Base-by-base conservation (phyloP, 768 basidiomycete species). In the Asterophora lycoperdoides region DNA sequence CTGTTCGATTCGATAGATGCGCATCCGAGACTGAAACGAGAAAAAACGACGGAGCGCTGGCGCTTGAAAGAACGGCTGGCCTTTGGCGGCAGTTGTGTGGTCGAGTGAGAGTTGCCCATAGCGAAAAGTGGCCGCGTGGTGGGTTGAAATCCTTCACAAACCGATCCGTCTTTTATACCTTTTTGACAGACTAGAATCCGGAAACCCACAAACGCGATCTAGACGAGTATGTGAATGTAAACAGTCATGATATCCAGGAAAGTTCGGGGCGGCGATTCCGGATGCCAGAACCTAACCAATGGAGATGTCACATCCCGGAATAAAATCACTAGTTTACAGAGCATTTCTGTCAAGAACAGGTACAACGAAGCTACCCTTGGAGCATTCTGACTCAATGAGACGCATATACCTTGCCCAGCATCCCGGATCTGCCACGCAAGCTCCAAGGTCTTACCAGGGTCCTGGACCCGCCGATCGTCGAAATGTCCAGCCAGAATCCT, bases 21-120 rank as follows among this genome's bases (percentile, higher is more conserved):
- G 39, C 71, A 75, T 41, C 69, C 69, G 9, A 78, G 49, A 53
- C 61, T 69, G 49, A 76, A 45, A 11, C 66, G 71, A 44, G 76
- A 65, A 35, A 72, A 63, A 33, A 68, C 46, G 20, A 60, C 56
- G 14, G 70, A 71, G 56, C 66, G 68, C 55, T 68, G 66, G 37
- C 61, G 63, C 37, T 49, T 56, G 47, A 68, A 61, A 19, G 58
- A 52, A 40, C 44, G 55, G n/a, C 49, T 53, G 11, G 48, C 11
- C 35, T 61, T 61, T 39, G 44, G 54, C 33, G 52, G 47, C 26
- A 48, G 34, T 44, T 56, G 46, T 28, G 48, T 55, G 36, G 51
- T 45, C 6, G 67, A 65, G 23, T 63, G 61, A 15, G 65, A 60
- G 58, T 66, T 67, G 34, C 68, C 67, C 69, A 71, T 69, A 38